A percentile compares a stretch with the other conserved stretches of the same genome.
Evolutionary conservation across 768 basidiomycete species (phyloP).

Genomic region (Tylopilus plumbeoviolaceoides): DNA sequence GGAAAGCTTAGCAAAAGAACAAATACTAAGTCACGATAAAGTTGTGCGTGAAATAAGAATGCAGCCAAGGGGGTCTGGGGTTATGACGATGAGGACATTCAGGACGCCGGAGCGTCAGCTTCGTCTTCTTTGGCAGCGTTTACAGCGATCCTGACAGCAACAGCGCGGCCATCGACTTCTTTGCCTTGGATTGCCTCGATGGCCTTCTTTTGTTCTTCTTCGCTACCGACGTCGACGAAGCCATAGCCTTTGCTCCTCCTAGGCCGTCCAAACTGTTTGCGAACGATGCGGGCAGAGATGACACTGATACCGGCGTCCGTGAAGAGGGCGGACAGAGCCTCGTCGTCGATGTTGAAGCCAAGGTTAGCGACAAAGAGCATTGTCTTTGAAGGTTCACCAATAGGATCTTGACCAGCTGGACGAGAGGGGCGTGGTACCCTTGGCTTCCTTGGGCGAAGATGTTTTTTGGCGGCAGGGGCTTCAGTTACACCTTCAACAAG

Average conservation of each 20-base stretch:
- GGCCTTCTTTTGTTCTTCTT: conserved; percentile 89
- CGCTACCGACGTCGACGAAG: conserved; percentile 90
- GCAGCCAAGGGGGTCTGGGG: conserved; percentile 23
- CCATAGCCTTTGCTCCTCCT: conserved; percentile 95
- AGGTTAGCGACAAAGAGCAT: conserved; percentile 98
- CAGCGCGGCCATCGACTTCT: conserved; percentile 77
- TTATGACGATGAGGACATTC: conserved; percentile 18
- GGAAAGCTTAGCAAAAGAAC: conserved; percentile 35
- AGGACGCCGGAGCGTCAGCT: conserved; percentile 30
- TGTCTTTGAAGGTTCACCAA: conserved; percentile 83
- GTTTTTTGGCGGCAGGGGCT: conserved; percentile 33
- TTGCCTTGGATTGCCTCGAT: conserved; percentile 84
- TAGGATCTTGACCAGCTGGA: conserved; percentile 76
- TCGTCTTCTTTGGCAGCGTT: conserved; percentile 68
- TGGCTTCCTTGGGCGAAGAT: conserved; percentile 54
- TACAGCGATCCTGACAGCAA: conserved; percentile 95
- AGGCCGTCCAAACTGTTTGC: conserved; percentile 76
- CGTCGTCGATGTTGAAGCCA: conserved; percentile 90
- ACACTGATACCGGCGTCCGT: conserved; percentile 81
- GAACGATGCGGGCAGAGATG: conserved; percentile 84
- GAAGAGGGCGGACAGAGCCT: conserved; percentile 75
- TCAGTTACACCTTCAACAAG: conserved; percentile 38
- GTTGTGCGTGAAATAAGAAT: conserved; percentile 26
- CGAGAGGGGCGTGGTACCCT: conserved; percentile 58
- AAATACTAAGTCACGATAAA: conserved; percentile 31